Conservation (phyloP, 495 filamentous ascomycete species). For the Neurospora sp. region DNA sequence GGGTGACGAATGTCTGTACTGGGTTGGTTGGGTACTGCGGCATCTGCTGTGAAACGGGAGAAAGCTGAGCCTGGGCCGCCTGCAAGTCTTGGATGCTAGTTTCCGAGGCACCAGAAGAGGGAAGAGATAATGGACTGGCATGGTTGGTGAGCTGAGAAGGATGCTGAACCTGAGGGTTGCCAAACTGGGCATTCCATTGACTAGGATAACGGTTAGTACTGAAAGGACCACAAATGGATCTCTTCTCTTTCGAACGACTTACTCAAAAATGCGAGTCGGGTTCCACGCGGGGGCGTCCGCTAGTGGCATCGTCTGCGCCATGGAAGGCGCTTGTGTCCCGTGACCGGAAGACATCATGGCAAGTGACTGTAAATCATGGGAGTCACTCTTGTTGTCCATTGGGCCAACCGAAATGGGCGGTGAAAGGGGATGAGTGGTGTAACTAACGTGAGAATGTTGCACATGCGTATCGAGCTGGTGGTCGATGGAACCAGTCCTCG, state of each 20-base stretch:
- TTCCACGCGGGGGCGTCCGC: slow-evolving; percentile 76
- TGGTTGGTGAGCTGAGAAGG: slow-evolving; percentile 28
- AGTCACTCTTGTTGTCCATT: slow-evolving; percentile 70
- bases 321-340: slow-evolving; percentile 31
- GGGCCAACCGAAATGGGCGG: slow-evolving; percentile 70
- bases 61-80: slow-evolving; percentile 38
- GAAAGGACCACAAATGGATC: not conserved
- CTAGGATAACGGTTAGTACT: slow-evolving; percentile 37
- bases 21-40: slow-evolving; percentile 46
- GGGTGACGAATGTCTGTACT: slow-evolving; percentile 63
- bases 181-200: slow-evolving; percentile 89
- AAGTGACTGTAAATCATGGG: slow-evolving; percentile 66
- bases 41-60: slow-evolving; percentile 43
- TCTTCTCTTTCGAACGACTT: slow-evolving; percentile 28
- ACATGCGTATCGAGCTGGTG: slow-evolving; percentile 32
- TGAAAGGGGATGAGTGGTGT: slow-evolving; percentile 66
- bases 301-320: slow-evolving; percentile 44
- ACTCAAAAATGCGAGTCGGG: slow-evolving; percentile 89
- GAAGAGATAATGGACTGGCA: slow-evolving; percentile 31
- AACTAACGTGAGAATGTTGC: slow-evolving; percentile 61
- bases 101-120: slow-evolving; percentile 40
- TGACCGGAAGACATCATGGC: slow-evolving; percentile 61
- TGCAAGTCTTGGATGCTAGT: slow-evolving; percentile 41
- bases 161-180: slow-evolving; percentile 45
- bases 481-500: slow-evolving; percentile 31